Evolutionary conservation across 1,139 yeast species (phyloP), one percentile per base, ranked within the genome.

Genomic region (Blastobotrys apis): DNA sequence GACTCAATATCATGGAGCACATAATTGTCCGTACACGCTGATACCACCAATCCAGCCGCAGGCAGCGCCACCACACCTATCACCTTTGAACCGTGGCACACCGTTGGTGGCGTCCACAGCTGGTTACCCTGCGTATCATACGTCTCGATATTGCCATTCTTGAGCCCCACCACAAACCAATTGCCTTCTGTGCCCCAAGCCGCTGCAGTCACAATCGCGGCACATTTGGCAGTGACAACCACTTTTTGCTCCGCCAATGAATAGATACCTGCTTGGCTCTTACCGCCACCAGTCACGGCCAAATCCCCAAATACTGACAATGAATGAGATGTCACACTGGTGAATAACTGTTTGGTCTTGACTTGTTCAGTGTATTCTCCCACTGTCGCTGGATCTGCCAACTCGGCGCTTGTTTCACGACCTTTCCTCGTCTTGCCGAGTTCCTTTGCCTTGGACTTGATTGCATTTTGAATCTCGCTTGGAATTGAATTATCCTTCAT

Each of bases 201-300:
- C 8, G 55, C 49, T 2, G 58, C 49, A 0, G 61, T 45, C 12
- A 64, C 56, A n/a, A 60, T 56, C 1, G 60, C 50, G 5, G 53
- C 39, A n/a, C 56, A 49, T 26, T 47, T 51, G 31, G 47, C 36
- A 10, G 39, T 32, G n/a, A 27, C 26, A 3, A 39, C n/a, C 8
- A 51, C 21, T 15, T 44, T 26, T 16, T 48, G 39, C 5, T 41
- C 39, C 3, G 45, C 41, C 3, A 45, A 33, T 6, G 58, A 53
- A 33, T 39, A 55, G 10, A 56, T 47, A 4, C 58, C 58, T 9
- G 51, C 58, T 13, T 48, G 51, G 12, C 48, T 41, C 42, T 56
- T 56, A n/a, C 59, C 62, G 2, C 63, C 62, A 8, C 63, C 62
- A n/a, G 58, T 46, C 15, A 58, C 34, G 3, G 57, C 39, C 8